phyloP scores from a whole-genome alignment of 768 basidiomycete genomes.

The Suillus bovinus region DNA sequence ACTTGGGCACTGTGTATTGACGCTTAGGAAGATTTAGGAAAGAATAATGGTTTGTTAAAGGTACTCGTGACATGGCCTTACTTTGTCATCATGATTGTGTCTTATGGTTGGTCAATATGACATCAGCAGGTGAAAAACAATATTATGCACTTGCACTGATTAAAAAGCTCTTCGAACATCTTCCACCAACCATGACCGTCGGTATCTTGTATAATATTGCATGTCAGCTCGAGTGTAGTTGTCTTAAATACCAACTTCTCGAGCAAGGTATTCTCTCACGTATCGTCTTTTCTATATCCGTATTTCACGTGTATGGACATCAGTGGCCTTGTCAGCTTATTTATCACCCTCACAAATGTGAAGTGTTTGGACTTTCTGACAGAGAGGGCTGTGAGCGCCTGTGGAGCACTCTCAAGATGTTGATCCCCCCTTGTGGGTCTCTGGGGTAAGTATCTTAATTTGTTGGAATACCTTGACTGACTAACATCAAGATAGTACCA shows the following conservation, averaged over 20 bases:
- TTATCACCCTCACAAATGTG: too few relatives aligned
- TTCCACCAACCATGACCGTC: not conserved
- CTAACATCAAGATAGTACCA: too few relatives aligned
- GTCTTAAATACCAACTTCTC: not conserved
- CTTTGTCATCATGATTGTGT: slow-evolving; percentile 10
- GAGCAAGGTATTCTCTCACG: not conserved
- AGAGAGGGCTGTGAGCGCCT: too few relatives aligned
- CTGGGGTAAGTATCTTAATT: too few relatives aligned
- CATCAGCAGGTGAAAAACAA: slow-evolving; percentile 15
- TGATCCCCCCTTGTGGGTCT: too few relatives aligned
- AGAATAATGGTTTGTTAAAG: too few relatives aligned
- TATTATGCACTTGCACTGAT: slow-evolving; percentile 14
- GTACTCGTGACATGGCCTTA: too few relatives aligned
- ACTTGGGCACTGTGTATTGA: too few relatives aligned
- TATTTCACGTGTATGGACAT: slow-evolving; percentile 36
- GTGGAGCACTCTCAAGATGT: too few relatives aligned
- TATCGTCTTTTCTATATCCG: slow-evolving; percentile 27
- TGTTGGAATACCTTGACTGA: too few relatives aligned
- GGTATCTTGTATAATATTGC: slow-evolving; percentile 1
- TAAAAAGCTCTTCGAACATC: slow-evolving; percentile 4
- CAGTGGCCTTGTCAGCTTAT: slow-evolving; percentile 34
- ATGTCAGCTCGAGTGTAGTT: not conserved
- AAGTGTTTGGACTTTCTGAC: too few relatives aligned
- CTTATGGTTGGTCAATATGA: slow-evolving; percentile 18
- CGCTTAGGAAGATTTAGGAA: too few relatives aligned